Conservation (phyloP, 2,329 filamentous ascomycete species). For the Metarhizium sp. region DNA sequence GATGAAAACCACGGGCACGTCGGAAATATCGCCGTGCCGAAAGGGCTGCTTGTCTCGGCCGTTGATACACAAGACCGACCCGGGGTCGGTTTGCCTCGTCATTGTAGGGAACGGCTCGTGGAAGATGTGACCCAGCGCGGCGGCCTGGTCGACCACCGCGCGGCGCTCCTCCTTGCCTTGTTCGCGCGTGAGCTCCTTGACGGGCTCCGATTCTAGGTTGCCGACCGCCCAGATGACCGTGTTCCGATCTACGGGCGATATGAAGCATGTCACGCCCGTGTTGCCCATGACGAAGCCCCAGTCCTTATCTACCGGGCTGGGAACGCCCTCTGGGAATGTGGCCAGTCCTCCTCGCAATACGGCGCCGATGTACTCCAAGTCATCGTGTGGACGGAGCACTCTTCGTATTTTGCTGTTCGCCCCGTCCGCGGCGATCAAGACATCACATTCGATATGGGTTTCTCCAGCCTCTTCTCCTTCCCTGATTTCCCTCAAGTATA, state of each 20-base stretch:
- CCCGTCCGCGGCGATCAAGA: conserved; percentile 37
- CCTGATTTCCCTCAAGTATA: not conserved
- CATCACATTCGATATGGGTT: conserved; percentile 22
- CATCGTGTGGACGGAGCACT: conserved; percentile 27
- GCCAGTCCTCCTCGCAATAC: conserved; percentile 29
- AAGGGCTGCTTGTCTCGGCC: conserved; percentile 36
- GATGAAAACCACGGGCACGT: conserved; percentile 30
- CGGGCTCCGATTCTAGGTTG: conserved; percentile 15
- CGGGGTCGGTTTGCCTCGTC: conserved; percentile 27
- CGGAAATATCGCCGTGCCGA: conserved; percentile 18
- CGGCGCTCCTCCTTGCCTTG: conserved; percentile 13
- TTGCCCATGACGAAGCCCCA: not conserved
- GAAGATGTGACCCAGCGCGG: conserved; percentile 24
- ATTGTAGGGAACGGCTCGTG: conserved; percentile 29
- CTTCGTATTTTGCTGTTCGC: conserved; percentile 30
- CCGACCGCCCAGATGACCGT: conserved; percentile 34
- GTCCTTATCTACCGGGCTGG: conserved; percentile 5
- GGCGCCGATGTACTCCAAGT: conserved; percentile 28
- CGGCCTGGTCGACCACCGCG: conserved; percentile 21
- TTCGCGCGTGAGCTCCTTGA: conserved; percentile 7
- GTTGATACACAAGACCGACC: conserved; percentile 28
- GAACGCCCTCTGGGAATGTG: conserved; percentile 23
- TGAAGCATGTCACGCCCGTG: conserved; percentile 31
- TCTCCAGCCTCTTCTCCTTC: conserved; percentile 2
- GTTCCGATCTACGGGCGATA: conserved; percentile 31